Evolutionary conservation across 2,329 filamentous ascomycete species (phyloP), one percentile per base, ranked within the genome.

Genomic region (Trichoderma arundinaceum): DNA sequence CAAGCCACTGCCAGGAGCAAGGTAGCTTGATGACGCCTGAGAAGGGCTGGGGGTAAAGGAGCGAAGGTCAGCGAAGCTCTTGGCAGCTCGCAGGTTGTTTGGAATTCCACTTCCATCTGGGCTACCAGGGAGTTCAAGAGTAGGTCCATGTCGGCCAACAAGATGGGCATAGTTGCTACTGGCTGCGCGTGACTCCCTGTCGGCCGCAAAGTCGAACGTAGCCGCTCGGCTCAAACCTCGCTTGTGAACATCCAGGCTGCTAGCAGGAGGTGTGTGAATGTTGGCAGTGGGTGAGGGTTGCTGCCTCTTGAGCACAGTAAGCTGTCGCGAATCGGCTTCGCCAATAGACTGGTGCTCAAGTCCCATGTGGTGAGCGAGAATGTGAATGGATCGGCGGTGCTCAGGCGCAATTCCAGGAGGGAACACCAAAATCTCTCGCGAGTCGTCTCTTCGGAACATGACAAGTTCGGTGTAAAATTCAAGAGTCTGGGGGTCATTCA

Each of bases 11-110:
- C 72, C 72, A 3, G 78, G 74, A 4, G 73, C 78, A 32, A 80
- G 77, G 75, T 96, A 97, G 81, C 92, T 96, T 6, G 92, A 92
- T 17, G 92, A 92, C 0, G 78, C 76, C 12, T 95, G 97, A 3
- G 92, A 94, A 6, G 95, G 94, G 71, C 94, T 98, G 10, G 94
- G 94, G 15, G 94, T 97, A 79, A 96, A 97, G 1, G 94, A 96
- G 69, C 94, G 91, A 69, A 99, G 82, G 75, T 99, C 95, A 41
- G 94, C 95, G 76, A 97, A 97, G 58, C 94, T 98, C 82, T 98
- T 98, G 68, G 94, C 95, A 33, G 92, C 92, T 49, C 95, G 90
- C 41, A 99, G 86, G 73, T 94, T 94, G 75, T 92, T 90, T 54
- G 91, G 87, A 38, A 89, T 88, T 33, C 81, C 82, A 67, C 77